Conservation (phyloP, 352 stramenopile species). For the Blastocystis sp. region DNA sequence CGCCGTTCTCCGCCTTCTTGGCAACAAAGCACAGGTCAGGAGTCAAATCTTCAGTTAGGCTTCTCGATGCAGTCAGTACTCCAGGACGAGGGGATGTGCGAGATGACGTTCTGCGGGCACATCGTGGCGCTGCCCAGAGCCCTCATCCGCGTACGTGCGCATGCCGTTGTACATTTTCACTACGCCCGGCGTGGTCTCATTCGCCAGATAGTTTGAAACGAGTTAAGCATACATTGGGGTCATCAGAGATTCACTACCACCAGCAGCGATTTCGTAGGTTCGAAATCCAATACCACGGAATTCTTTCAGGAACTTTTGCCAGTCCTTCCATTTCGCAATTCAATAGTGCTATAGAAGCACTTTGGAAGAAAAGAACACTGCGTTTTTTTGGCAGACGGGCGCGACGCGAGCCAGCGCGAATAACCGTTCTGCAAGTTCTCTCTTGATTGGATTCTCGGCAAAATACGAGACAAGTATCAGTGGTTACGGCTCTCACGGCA, state of each 20-base stretch:
- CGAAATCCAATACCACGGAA: slow-evolving; percentile 67
- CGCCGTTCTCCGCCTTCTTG: not conserved
- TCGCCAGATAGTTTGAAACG: slow-evolving; percentile 48
- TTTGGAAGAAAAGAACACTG: slow-evolving; percentile 61
- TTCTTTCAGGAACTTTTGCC: not conserved
- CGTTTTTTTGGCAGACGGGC: not conserved
- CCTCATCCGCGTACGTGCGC: slow-evolving; percentile 56
- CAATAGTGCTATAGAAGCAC: not conserved
- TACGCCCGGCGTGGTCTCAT: slow-evolving; percentile 67
- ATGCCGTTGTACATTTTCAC: slow-evolving; percentile 44
- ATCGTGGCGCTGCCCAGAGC: slow-evolving; percentile 34
- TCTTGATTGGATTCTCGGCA: slow-evolving; percentile 2
- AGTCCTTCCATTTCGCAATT: not conserved
- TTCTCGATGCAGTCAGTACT: slow-evolving; percentile 22
- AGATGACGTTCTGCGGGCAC: slow-evolving; percentile 44
- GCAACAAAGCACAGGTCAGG: slow-evolving; percentile 52
- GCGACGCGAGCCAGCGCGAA: not conserved
- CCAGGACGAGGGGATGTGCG: slow-evolving; percentile 36
- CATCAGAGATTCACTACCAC: slow-evolving; percentile 12
- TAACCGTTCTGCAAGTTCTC: slow-evolving; percentile 31
- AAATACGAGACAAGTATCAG: slow-evolving; percentile 53
- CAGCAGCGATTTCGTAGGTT: slow-evolving; percentile 63
- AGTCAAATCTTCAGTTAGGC: slow-evolving; percentile 28
- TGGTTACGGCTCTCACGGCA: slow-evolving; percentile 64
- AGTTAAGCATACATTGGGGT: slow-evolving; percentile 3